Evolutionary conservation across 164 flowering plant species (phyloP).

Genomic region (Protea cynaroides): DNA sequence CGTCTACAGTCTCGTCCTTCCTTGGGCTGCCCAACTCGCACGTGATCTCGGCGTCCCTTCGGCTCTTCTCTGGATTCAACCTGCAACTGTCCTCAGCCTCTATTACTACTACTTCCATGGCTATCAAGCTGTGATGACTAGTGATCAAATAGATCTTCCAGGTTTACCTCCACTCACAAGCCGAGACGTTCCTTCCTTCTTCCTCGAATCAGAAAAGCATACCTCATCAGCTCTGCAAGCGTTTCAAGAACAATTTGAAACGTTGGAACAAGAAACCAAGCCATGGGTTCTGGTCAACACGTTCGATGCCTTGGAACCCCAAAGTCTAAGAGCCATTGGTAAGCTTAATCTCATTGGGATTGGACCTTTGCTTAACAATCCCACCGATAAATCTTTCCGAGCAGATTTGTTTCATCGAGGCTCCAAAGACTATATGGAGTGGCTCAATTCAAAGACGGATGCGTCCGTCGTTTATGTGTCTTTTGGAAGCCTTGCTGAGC

Average conservation of each 20-base stretch:
- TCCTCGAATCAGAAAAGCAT: background rate
- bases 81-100: constrained; percentile 12
- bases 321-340: too few relatives aligned
- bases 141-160: background rate
- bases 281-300: constrained; percentile 36
- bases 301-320: too few relatives aligned
- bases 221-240: background rate
- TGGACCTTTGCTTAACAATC: too few relatives aligned
- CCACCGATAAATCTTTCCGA: too few relatives aligned
- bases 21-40: constrained; percentile 21
- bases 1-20: constrained; percentile 12
- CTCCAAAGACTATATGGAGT: too few relatives aligned
- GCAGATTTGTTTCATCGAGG: too few relatives aligned
- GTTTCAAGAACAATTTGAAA: constrained; percentile 18
- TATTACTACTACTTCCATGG: constrained; percentile 13
- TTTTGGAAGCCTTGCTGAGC: too few relatives aligned
- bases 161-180: too few relatives aligned
- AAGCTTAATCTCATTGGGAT: too few relatives aligned
- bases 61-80: constrained; percentile 17
- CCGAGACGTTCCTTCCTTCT: constrained; percentile 15
- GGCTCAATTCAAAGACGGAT: too few relatives aligned
- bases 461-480: too few relatives aligned
- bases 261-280: constrained; percentile 4
- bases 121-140: background rate
- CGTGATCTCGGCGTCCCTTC: constrained; percentile 10